Conservation (phyloP, 768 basidiomycete species). For the Jaapia argillacea region DNA sequence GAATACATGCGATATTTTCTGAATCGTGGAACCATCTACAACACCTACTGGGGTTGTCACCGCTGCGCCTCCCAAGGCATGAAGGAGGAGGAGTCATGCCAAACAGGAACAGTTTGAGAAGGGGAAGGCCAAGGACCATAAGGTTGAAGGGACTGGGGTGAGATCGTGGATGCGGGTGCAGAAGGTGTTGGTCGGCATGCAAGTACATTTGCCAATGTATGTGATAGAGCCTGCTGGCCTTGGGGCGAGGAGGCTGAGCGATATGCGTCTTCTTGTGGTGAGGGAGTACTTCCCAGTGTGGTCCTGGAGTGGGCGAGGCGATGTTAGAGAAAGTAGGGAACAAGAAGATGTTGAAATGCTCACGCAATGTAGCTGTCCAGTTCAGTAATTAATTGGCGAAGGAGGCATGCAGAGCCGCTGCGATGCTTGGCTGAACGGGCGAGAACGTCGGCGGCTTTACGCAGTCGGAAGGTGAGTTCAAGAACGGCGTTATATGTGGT, state of each 20-base stretch:
- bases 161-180: too few species aligned
- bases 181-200: too few species aligned
- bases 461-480: slow-evolving; percentile 54
- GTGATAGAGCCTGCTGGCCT: too few species aligned
- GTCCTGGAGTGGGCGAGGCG: slow-evolving; percentile 26
- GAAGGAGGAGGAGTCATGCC: too few species aligned
- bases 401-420: slow-evolving; percentile 20
- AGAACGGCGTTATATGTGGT: slow-evolving; percentile 47
- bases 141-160: too few species aligned
- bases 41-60: too few species aligned
- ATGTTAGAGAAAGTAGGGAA: background rate
- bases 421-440: slow-evolving; percentile 33
- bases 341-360: slow-evolving; percentile 11
- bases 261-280: slow-evolving; percentile 14
- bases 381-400: slow-evolving; percentile 36
- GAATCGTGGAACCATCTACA: too few species aligned
- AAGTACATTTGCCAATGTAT: too few species aligned
- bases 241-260: background rate
- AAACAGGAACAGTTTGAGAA: too few species aligned
- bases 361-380: slow-evolving; percentile 46
- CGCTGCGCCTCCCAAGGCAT: too few species aligned
- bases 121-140: too few species aligned
- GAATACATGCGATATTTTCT: too few species aligned
- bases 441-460: slow-evolving; percentile 47
- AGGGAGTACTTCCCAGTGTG: slow-evolving; percentile 26